Base-by-base conservation (phyloP, 1,139 yeast genomes). In the Pichia sp. region DNA sequence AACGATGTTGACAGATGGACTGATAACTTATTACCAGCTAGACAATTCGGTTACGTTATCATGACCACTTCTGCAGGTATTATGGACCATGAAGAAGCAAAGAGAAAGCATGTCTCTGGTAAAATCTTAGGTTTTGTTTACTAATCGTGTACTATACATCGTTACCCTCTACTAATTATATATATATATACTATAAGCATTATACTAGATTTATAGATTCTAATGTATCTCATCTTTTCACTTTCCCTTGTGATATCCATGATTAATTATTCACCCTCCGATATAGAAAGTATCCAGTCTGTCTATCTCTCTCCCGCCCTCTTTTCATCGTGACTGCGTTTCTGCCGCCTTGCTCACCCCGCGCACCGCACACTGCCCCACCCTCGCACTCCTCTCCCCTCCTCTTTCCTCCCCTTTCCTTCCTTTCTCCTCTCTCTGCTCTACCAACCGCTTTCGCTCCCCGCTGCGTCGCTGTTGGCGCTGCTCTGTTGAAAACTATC, bases 31-130 rank as follows among this genome's bases (percentile, higher is more conserved):
- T 77, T 89, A 66, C 97, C 97, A 65, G 95, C 97, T 55, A 87
- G 97, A 83, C 97, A 89, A 73, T 89, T 89, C 64, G 97, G 97
- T 75, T 88, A 74, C 75, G 89, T 89, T 65, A 84, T 89, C 69
- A 80, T 89, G 66, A 89, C 98, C 70, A 91, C 98, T 60, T 91
- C 98, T 62, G 96, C 97, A 62, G 98, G 98, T 74, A 91, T 91
- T 62, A 88, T 91, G 96, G 97, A 91, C 78, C 98, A 91, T 76
- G 98, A 91, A 76, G 98, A 91, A 77, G 98, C 98, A 61, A 88
- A 96, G 82, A 85, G 97, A 82, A 91, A 91, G 86, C 97, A 91
- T 73, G 97, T 89, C 61, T 87, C 96, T 60, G 97, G 97, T 70
- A 89, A 89, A 76, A 82, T 89, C 65, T 80, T 89, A 65, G 97